phyloP scores from a whole-genome alignment of 306 rosid species.

The Acmispon strigosus region DNA sequence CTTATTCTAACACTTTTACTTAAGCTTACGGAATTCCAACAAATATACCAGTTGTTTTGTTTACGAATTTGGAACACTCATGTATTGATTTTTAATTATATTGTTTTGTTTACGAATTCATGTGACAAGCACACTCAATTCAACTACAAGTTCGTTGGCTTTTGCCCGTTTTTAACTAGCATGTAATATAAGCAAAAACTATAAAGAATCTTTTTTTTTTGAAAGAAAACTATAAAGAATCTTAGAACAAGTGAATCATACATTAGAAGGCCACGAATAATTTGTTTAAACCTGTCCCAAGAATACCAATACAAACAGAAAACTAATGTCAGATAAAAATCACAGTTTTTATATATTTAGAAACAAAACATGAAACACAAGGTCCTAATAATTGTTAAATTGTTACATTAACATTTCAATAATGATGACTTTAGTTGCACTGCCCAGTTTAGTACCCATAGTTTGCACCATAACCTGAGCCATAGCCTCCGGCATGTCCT shows the following conservation, averaged over 20 bases:
- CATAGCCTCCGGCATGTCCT: conserved; percentile 63
- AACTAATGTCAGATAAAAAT: not conserved
- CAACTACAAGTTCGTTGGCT: too few relatives aligned
- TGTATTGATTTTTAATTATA: too few relatives aligned
- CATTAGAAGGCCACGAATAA: not conserved
- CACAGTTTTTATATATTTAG: not conserved
- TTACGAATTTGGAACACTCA: too few relatives aligned
- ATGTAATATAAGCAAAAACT: too few relatives aligned
- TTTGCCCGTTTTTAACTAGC: too few relatives aligned
- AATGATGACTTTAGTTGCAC: not conserved
- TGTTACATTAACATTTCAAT: conserved; percentile 20
- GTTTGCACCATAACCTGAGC: conserved; percentile 73
- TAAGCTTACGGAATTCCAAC: too few relatives aligned
- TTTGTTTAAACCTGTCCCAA: not conserved
- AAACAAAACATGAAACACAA: not conserved
- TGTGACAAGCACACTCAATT: too few relatives aligned
- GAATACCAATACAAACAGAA: conserved; percentile 2
- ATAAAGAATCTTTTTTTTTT: too few relatives aligned
- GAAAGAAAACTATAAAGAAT: not conserved
- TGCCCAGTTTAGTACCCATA: conserved; percentile 60
- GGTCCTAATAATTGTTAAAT: conserved; percentile 7
- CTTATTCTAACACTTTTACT: too few relatives aligned
- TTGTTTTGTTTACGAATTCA: too few relatives aligned
- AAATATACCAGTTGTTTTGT: too few relatives aligned
- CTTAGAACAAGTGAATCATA: not conserved